Evolutionary conservation across 2,329 filamentous ascomycete species (phyloP).

Genomic region (Nectriaceae sp.): DNA sequence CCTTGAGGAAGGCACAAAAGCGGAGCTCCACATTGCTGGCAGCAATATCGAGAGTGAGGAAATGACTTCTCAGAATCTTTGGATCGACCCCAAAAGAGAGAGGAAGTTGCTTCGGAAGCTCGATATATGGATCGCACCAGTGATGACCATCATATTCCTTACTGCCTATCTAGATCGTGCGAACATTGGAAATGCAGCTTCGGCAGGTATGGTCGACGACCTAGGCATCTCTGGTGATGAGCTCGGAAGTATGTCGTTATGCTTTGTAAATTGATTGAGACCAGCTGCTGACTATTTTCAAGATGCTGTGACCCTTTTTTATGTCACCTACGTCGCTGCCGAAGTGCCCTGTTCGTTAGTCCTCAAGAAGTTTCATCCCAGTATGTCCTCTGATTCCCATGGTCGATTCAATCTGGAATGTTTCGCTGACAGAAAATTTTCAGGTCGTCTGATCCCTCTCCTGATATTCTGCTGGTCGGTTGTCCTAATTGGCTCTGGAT

Average conservation of each 20-base stretch:
- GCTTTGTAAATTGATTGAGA: no score
- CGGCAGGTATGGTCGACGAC: conserved; percentile 36
- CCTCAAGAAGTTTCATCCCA: conserved; percentile 35
- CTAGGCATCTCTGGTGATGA: conserved; percentile 30
- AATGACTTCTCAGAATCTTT: conserved; percentile 11
- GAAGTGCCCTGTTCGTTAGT: conserved; percentile 35
- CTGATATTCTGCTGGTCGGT: conserved; percentile 30
- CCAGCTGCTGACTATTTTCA: no score
- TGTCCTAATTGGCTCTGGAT: conserved; percentile 30
- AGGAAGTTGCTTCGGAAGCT: conserved; percentile 34
- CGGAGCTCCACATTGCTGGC: no score
- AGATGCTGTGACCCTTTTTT: conserved; percentile 36
- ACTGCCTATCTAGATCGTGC: conserved; percentile 56
- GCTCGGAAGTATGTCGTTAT: no score
- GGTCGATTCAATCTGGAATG: no score
- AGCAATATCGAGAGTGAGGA: neutral
- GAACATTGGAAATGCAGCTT: conserved; percentile 46
- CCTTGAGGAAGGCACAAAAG: no score
- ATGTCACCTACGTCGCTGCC: conserved; percentile 33
- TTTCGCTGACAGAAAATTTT: no score
- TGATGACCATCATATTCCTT: conserved; percentile 58
- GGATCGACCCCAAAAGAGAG: conserved; percentile 31
- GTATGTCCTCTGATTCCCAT: no score
- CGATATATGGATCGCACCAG: conserved; percentile 36
- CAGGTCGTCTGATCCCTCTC: no score